Conservation (phyloP, 192 early-diverging fungal species). For the Mortierella alpina region DNA sequence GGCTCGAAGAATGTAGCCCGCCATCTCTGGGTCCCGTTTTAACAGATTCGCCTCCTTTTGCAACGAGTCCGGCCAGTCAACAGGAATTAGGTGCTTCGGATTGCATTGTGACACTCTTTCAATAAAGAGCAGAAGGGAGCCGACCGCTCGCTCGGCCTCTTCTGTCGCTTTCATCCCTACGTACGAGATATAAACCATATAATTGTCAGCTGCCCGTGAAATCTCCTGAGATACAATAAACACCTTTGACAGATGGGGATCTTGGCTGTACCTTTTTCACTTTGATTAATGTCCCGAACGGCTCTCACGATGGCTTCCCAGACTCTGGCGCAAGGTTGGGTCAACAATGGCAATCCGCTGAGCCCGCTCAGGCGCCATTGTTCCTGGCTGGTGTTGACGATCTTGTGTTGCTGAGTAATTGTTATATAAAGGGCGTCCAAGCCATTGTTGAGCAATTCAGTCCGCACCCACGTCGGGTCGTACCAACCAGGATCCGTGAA, state of each 20-base stretch:
- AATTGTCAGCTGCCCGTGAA: too few species aligned
- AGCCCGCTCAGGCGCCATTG: conserved; percentile 23
- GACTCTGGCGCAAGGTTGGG: conserved; percentile 12
- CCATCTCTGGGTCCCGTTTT: conserved; percentile 11
- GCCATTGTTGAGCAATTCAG: conserved; percentile 20
- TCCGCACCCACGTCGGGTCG: conserved; percentile 28
- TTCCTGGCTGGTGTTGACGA: conserved; percentile 14
- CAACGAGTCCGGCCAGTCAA: conserved; percentile 20
- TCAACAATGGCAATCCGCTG: conserved; percentile 25
- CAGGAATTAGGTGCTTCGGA: conserved; percentile 11
- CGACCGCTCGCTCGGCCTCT: conserved; percentile 17
- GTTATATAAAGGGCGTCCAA: conserved; percentile 20
- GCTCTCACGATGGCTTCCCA: conserved; percentile 36
- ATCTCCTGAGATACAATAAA: too few species aligned
- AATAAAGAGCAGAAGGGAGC: conserved; percentile 25
- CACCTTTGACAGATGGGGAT: neutral
- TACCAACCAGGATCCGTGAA: conserved; percentile 24
- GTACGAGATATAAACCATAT: too few species aligned
- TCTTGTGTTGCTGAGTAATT: conserved; percentile 23
- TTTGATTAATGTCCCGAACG: conserved; percentile 24
- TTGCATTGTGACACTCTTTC: conserved; percentile 20
- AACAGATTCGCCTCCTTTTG: conserved; percentile 5
- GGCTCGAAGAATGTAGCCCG: conserved; percentile 35
- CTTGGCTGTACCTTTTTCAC: conserved; percentile 20
- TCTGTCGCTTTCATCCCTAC: conserved; percentile 29